phyloP scores from a whole-genome alignment of 441 rosid species.

The Cnidoscolus chayamansa region DNA sequence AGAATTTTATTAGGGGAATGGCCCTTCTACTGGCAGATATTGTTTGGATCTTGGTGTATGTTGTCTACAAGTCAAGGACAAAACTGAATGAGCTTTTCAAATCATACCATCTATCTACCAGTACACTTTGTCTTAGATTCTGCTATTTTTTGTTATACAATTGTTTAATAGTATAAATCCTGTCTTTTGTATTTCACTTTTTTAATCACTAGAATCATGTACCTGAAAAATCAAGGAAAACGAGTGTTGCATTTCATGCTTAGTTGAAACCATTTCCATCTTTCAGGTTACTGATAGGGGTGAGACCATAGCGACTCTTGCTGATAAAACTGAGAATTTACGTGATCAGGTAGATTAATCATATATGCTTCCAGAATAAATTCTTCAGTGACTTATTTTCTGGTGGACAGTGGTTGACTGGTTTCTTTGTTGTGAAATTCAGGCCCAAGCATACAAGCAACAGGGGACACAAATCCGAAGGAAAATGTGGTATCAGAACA shows the following conservation, averaged over 20 bases:
- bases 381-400: not conserved
- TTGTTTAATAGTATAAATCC: not conserved
- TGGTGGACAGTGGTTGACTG: not conserved
- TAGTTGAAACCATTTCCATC: conserved; percentile 11
- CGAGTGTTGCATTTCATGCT: not conserved
- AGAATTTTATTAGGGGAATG: not conserved
- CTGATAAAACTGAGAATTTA: conserved; percentile 64
- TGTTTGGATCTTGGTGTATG: not conserved
- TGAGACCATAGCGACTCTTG: conserved; percentile 52
- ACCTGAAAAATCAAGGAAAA: not conserved
- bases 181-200: no score
- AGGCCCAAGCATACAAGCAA: conserved; percentile 69
- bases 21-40: not conserved
- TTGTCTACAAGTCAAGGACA: not conserved
- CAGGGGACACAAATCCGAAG: conserved; percentile 64
- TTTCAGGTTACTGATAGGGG: conserved; percentile 76
- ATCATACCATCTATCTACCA: not conserved
- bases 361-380: not conserved
- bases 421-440: conserved; percentile 17
- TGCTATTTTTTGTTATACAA: not conserved
- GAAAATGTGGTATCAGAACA: conserved; percentile 92
- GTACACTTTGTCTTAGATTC: not conserved
- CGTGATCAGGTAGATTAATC: conserved; percentile 55
- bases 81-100: not conserved
- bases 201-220: not conserved